Base-by-base conservation (phyloP, 1,284 basidiomycete species). In the Ceratobasidium papillatum region DNA sequence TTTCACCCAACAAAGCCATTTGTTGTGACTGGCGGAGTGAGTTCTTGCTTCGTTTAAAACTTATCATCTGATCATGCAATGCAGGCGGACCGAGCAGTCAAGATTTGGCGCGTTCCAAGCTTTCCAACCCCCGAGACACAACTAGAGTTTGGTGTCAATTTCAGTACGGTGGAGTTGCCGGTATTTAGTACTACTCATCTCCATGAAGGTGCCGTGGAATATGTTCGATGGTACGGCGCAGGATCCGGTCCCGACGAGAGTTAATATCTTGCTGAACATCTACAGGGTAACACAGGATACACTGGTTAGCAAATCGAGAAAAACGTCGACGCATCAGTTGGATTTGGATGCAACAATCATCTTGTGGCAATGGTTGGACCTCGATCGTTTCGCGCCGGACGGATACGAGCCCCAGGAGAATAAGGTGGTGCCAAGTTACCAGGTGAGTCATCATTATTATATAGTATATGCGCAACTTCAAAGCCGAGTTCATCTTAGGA, bases 1-100 rank as follows among this genome's bases (percentile, higher is more conserved):
- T 72, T 72, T 30, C 69, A 72, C 17, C 69, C 58, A 8, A 72
- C 69, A 34, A 61, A 59, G n/a, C 69, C 69, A 17, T 72, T 72
- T 62, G 69, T 72, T 5, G 47, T 52, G 14, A 72, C 69, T n/a
- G 32, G 69, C n/a, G 69, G 69, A 12, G 69, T 72, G 17, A 41
- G 68, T 49, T 34, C 56, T 17, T 59, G 4, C 12, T 8, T 0
- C 17, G 3, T 63, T n/a, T n/a, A 51, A 25, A 1, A 17, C 14
- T 22, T 17, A 14, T 66, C n/a, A 27, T 1, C 45, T 17, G 19
- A 4, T 22, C 2, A 25, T 9, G 12, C 3, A 17, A 9, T 38
- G 3, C 17, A 72, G 69, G 69, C 58, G 11, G 69, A 72, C 45
- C 41, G 69, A 7, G 69, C 69, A 9, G 34, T 72, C 3, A 72